Evolutionary conservation across 176 grass and related monocot species (phyloP).

Genomic region (Eleusine coracana): DNA sequence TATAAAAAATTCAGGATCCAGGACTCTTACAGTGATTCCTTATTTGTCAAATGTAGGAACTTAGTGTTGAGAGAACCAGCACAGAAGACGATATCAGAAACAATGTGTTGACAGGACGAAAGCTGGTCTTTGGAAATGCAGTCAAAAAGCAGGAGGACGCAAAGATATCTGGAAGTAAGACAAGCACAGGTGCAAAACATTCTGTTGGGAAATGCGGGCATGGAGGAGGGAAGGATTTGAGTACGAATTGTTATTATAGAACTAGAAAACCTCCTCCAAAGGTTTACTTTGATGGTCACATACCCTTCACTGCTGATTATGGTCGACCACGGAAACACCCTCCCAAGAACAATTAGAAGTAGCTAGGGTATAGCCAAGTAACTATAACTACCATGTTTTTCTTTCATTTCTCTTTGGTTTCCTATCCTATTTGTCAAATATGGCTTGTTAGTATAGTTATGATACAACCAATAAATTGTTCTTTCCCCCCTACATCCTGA

Average conservation of each 20-base stretch:
- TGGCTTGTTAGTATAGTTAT: slow-evolving; percentile 41
- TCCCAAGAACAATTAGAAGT: slow-evolving; percentile 82
- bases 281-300: slow-evolving; percentile 54
- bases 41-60: slow-evolving; percentile 41
- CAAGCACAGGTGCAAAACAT: slow-evolving; percentile 68
- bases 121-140: slow-evolving; percentile 33
- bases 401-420: slow-evolving; percentile 21
- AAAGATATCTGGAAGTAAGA: slow-evolving; percentile 31
- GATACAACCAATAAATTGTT: slow-evolving; percentile 18
- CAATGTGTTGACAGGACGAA: slow-evolving; percentile 35
- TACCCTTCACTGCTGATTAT: slow-evolving; percentile 78
- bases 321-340: slow-evolving; percentile 46
- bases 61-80: slow-evolving; percentile 17
- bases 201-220: slow-evolving; percentile 60
- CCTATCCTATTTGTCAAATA: slow-evolving; percentile 43
- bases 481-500: slow-evolving; percentile 14
- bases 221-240: slow-evolving; percentile 47
- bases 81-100: slow-evolving; percentile 26
- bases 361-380: slow-evolving; percentile 43
- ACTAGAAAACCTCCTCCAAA: slow-evolving; percentile 43
- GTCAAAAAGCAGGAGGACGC: slow-evolving; percentile 13
- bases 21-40: slow-evolving; percentile 6
- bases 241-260: slow-evolving; percentile 51
- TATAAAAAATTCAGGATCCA: slow-evolving; percentile 10
- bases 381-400: slow-evolving; percentile 31